These are phyloP conservation scores for Acacia concinna DNA, from an alignment of 331 rosid genomes.

Conservation along the genomic window DNA sequence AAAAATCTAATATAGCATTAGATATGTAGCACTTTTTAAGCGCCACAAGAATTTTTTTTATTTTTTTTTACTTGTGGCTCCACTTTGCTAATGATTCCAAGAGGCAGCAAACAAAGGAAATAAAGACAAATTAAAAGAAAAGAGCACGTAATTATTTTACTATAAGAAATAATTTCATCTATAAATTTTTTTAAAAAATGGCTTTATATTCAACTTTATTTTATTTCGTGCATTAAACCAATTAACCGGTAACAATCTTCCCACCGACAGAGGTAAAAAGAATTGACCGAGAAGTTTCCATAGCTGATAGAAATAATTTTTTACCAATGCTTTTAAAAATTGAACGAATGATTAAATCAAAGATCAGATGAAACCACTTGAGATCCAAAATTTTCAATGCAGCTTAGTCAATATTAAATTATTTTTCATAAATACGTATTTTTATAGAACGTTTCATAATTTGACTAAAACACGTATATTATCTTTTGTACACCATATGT, in stretches of 20 bases:
- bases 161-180: background rate
- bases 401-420: background rate
- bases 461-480: background rate
- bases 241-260: background rate
- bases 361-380: background rate
- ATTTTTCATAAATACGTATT: background rate
- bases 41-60: too few relatives aligned
- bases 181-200: background rate
- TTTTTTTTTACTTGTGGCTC: too few relatives aligned
- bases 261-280: background rate
- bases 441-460: background rate
- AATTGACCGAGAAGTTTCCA: background rate
- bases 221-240: background rate
- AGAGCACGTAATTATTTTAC: background rate
- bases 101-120: background rate
- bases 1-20: too few relatives aligned
- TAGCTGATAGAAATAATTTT: background rate
- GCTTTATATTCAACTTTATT: background rate
- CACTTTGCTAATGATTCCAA: conserved; percentile 9
- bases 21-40: too few relatives aligned
- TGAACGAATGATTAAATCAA: background rate
- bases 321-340: background rate
- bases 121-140: background rate
- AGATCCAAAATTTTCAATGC: background rate
- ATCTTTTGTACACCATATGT: background rate